phyloP scores from a whole-genome alignment of 306 rosid species.

The Trichosanthes truncata region DNA sequence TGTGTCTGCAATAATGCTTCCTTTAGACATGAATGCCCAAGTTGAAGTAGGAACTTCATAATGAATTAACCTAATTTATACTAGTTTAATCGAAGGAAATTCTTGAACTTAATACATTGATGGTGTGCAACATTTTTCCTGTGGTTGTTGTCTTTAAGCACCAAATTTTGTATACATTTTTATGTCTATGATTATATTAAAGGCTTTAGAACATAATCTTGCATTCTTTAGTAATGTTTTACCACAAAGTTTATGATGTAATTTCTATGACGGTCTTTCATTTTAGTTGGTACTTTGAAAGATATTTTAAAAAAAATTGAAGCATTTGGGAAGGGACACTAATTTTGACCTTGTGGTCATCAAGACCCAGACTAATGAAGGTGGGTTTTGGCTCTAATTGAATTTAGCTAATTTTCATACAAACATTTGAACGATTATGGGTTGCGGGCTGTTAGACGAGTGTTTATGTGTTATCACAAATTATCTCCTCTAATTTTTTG shows the following conservation, averaged over 20 bases:
- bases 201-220: no score
- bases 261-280: slow-evolving; percentile 98
- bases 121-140: no score
- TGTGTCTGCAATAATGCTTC: no score
- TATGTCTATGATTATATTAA: no score
- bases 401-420: slow-evolving; percentile 20
- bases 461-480: not conserved
- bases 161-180: no score
- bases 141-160: no score
- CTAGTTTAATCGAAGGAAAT: no score
- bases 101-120: no score
- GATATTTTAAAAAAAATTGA: slow-evolving; percentile 94
- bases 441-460: slow-evolving; percentile 18
- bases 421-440: slow-evolving; percentile 20
- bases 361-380: slow-evolving; percentile 99
- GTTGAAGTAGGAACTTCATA: no score
- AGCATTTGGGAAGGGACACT: slow-evolving; percentile 98
- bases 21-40: no score
- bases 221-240: no score
- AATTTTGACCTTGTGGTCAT: slow-evolving; percentile 99
- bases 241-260: slow-evolving; percentile 99
- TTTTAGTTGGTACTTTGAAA: slow-evolving; percentile 97
- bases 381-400: slow-evolving; percentile 93
- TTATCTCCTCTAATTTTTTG: not conserved
- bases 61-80: no score